Base-by-base conservation (phyloP, 345 rosid genomes). In the Conringia planisiliqua region DNA sequence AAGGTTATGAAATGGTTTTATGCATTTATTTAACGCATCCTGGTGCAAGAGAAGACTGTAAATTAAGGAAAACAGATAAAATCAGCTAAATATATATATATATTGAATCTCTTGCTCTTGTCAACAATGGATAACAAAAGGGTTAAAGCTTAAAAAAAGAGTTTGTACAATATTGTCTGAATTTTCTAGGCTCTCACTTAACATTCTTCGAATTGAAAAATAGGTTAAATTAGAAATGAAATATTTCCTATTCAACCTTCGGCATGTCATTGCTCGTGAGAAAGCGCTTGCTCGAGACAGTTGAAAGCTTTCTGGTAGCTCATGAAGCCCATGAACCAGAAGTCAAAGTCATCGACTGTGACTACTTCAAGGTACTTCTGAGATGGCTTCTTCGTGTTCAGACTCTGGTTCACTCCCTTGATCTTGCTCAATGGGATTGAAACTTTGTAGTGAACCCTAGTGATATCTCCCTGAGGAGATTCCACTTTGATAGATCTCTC, bases 271-370 rank as follows among this genome's bases (percentile, higher is more conserved):
- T 57, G 78, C 79, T 80, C 52, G 2, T 17, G 47, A 66, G 88
- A 81, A 30, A 68, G 72, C 33, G 88, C 84, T 43, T 81, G 87
- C 72, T 86, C 88, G 52, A 92, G 86, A 62, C 66, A 60, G 57
- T 81, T 84, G 73, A 83, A 78, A 66, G 97, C 86, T 78, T 86
- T 94, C 67, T 86, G 80, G 62, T 84, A 77, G 55, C 87, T 91
- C 62, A 87, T 64, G 83, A 93, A 91, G 0, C 98, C 96, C 92
- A 91, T 89, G 55, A 91, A 89, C 98, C 97, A 91, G 86, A 93
- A 93, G 36, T 93, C 96, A 67, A 87, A 91, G 70, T 64, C 78
- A 71, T 93, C 97, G 2, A 81, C 84, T 0, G 92, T 93, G 2
- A 82, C 83, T 33, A 90, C 70, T 78, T 93, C 87, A 30, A 88